Base-by-base conservation (phyloP, 805 yeast genomes). In the Metschnikowia peoriensis region DNA sequence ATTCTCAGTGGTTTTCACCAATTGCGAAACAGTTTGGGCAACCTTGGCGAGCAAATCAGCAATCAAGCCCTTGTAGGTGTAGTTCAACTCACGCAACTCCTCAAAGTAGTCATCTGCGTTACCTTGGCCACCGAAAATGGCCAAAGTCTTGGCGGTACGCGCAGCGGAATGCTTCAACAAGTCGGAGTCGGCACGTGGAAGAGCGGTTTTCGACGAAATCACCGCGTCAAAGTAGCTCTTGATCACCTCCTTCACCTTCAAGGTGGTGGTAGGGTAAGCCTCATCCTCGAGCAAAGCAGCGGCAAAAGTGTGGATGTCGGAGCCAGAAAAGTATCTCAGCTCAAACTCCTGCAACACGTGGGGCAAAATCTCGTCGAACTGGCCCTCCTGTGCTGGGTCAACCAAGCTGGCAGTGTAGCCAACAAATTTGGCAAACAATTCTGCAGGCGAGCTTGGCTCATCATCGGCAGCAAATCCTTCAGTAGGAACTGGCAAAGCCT, bases 111-210 rank as follows among this genome's bases (percentile, higher is more conserved):
- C 97, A 68, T 94, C 98, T 49, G 96, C 86, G 77, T 90, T 93
- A 73, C 99, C 99, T 78, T 94, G 99, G 66, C 99, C 99, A 69
- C 99, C 99, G 65, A 93, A 94, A 61, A 94, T 84, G 58, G 97
- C 96, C 54, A 81, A 83, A 51, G 92, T 71, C 55, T 79, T 76
- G 43, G 92, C 89, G 47, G 79, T 72, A 41, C 78, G 73, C 53
- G 78, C 77, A 47, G 75, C 66, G n/a, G 81, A 81, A 47, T 88
- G 83, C 56, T 83, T 78, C 68, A 90, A 79, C 53, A 93, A 78
- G 47, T 87, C 70, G 5, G 73, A 66, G 49, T 66, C 68, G 15
- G 53, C 47, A 38, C 60, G 56, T 34, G 61, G 57, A 46, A 69
- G 61, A 38, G 50, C 52, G 48, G 66, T 57, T 41, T 67, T 64